These are phyloP conservation scores for Hericium erinaceus DNA, from an alignment of 768 basidiomycete species.

Conservation along the genomic window DNA sequence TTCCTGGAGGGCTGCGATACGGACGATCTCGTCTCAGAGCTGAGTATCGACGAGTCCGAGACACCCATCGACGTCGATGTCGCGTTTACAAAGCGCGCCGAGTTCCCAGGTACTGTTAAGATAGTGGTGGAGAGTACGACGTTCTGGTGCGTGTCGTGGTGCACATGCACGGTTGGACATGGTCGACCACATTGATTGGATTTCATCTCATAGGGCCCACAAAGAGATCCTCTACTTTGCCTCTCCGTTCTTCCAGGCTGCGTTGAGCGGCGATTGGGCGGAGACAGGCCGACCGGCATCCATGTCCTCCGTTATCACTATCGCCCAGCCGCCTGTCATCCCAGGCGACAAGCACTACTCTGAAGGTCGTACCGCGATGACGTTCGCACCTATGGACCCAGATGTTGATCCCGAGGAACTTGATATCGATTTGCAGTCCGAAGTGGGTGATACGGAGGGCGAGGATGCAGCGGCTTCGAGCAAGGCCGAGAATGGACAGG, in stretches of 20 bases:
- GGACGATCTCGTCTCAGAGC: slow-evolving; percentile 59
- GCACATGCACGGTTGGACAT: neutral
- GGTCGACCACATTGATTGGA: slow-evolving; percentile 1
- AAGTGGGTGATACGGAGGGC: neutral
- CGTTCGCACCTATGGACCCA: slow-evolving; percentile 49
- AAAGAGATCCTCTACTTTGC: slow-evolving; percentile 88
- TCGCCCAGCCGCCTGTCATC: slow-evolving; percentile 61
- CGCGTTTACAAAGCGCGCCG: slow-evolving; percentile 58
- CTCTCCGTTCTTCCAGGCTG: slow-evolving; percentile 92
- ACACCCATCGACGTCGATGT: slow-evolving; percentile 68
- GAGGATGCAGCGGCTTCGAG: too few species aligned
- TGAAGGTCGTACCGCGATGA: slow-evolving; percentile 43
- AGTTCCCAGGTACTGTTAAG: slow-evolving; percentile 82
- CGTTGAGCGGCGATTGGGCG: slow-evolving; percentile 86
- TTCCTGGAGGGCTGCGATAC: slow-evolving; percentile 66
- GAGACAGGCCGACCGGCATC: slow-evolving; percentile 77
- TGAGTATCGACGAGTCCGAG: slow-evolving; percentile 57
- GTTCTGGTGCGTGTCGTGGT: slow-evolving; percentile 59
- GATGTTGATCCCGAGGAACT: slow-evolving; percentile 37
- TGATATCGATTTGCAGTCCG: slow-evolving; percentile 22
- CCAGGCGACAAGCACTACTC: slow-evolving; percentile 38
- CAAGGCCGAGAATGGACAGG: neutral
- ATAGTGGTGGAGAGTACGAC: slow-evolving; percentile 83
- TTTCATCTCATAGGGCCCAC: slow-evolving; percentile 54
- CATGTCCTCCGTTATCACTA: slow-evolving; percentile 77